Conservation (phyloP, 371 early-diverging fungal genomes). For the Mucor sp. region DNA sequence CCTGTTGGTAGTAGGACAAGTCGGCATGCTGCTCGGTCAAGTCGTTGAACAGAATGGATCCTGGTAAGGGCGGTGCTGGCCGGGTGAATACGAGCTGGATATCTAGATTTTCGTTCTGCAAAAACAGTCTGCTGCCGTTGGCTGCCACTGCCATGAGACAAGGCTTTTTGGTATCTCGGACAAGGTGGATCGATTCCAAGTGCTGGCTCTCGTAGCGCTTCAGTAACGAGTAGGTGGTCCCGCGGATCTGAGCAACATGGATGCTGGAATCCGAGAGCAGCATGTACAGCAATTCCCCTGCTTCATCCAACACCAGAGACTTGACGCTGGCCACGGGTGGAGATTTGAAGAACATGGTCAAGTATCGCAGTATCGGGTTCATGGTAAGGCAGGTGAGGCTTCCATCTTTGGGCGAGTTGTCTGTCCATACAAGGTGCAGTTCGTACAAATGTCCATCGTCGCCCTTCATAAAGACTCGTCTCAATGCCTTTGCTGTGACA, state of each 20-base stretch:
- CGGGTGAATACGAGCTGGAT: slow-evolving; percentile 6
- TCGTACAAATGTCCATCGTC: slow-evolving; percentile 88
- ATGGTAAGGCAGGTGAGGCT: slow-evolving; percentile 2
- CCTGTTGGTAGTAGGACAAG: slow-evolving; percentile 4
- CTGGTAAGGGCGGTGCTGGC: slow-evolving; percentile 15
- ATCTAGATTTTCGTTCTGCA: neutral
- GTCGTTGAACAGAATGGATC: slow-evolving; percentile 14
- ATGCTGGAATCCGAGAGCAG: slow-evolving; percentile 19
- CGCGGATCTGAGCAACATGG: slow-evolving; percentile 9
- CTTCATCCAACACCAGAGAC: slow-evolving; percentile 10
- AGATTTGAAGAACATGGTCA: slow-evolving; percentile 14
- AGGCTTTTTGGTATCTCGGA: slow-evolving; percentile 8
- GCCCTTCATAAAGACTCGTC: slow-evolving; percentile 85
- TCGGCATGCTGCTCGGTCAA: slow-evolving; percentile 6
- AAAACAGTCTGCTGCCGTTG: slow-evolving; percentile 16
- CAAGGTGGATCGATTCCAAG: slow-evolving; percentile 13
- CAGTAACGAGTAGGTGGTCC: neutral
- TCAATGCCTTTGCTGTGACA: slow-evolving; percentile 47
- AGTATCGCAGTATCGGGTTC: slow-evolving; percentile 3
- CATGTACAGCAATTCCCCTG: neutral
- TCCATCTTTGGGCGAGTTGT: neutral
- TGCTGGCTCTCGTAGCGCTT: neutral
- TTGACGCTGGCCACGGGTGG: slow-evolving; percentile 3
- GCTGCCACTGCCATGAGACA: slow-evolving; percentile 19
- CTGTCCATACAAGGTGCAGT: slow-evolving; percentile 36